phyloP scores from a whole-genome alignment of 495 filamentous ascomycete species.

The Penicillium ochrochloron region DNA sequence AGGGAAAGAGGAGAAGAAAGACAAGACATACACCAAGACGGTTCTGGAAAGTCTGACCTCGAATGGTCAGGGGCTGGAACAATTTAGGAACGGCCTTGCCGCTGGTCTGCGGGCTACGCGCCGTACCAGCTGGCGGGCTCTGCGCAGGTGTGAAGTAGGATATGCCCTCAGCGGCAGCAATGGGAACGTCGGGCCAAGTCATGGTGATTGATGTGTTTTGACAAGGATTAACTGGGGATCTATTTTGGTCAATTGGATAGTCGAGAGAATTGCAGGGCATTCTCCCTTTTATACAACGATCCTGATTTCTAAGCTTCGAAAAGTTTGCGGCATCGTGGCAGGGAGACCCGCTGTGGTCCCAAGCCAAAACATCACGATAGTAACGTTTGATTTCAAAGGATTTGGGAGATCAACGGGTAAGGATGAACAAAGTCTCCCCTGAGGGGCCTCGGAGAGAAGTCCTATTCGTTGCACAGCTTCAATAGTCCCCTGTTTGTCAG shows the following conservation, averaged over 20 bases:
- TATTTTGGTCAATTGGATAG: neutral
- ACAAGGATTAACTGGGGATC: neutral
- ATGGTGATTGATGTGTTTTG: slow-evolving; percentile 16
- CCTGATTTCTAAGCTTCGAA: slow-evolving; percentile 29
- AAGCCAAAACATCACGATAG: neutral
- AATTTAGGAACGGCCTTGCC: slow-evolving; percentile 65
- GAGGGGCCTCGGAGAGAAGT: neutral
- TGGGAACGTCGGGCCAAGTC: slow-evolving; percentile 45
- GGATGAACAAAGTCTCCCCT: neutral
- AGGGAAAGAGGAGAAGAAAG: neutral
- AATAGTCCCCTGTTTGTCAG: slow-evolving; percentile 11
- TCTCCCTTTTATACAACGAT: slow-evolving; percentile 10
- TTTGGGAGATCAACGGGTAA: neutral
- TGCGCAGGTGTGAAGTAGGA: slow-evolving; percentile 74
- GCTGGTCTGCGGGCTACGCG: slow-evolving; percentile 61
- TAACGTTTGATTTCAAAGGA: slow-evolving; percentile 6
- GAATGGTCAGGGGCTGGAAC: slow-evolving; percentile 66
- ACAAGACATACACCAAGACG: slow-evolving; percentile 55
- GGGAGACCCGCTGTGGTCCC: slow-evolving; percentile 12
- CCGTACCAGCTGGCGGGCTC: slow-evolving; percentile 65
- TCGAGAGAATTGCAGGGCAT: neutral
- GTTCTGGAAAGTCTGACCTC: slow-evolving; percentile 64
- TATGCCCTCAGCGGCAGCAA: slow-evolving; percentile 54
- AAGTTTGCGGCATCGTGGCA: slow-evolving; percentile 10
- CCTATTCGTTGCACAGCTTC: neutral